phyloP scores from a whole-genome alignment of 78 protist genomes.

The Diacronema lutheri region DNA sequence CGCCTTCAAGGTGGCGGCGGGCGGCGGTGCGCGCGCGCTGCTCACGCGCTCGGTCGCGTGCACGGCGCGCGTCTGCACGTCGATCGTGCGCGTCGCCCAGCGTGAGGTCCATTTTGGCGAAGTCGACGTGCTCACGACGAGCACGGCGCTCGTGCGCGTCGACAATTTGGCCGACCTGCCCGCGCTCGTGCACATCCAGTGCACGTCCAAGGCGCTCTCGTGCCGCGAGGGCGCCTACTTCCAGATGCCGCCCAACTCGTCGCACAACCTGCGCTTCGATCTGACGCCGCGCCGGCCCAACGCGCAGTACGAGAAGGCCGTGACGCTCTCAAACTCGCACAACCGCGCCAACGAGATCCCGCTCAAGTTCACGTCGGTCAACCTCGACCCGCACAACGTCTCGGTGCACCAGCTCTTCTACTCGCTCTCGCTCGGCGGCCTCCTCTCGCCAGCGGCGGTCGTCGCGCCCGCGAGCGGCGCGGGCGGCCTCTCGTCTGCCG shows the following conservation, averaged over 20 bases:
- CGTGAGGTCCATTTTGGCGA: conserved; percentile 57
- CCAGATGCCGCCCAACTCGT: not conserved
- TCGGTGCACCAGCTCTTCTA: conserved; percentile 7
- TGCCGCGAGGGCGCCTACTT: not conserved
- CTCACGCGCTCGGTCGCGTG: conserved; percentile 37
- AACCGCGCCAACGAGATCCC: not conserved
- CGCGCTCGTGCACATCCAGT: conserved; percentile 36
- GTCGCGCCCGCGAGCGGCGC: not conserved
- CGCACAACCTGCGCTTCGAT: not conserved
- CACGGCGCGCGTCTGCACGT: conserved; percentile 57
- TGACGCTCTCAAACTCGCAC: not conserved
- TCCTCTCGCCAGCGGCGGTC: not conserved
- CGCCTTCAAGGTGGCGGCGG: not conserved
- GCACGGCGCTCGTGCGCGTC: not conserved
- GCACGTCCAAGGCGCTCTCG: conserved; percentile 36
- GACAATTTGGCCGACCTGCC: conserved; percentile 56
- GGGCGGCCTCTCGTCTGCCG: not conserved
- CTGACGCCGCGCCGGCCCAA: not conserved
- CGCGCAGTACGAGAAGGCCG: not conserved
- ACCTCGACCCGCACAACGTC: conserved; percentile 12
- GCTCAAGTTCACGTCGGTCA: not conserved
- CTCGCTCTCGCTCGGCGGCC: not conserved
- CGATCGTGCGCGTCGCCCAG: not conserved
- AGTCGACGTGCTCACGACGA: conserved; percentile 36
- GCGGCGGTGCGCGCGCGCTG: not conserved